Evolutionary conservation across 2,329 filamentous ascomycete species (phyloP), one percentile per base, ranked within the genome.

Genomic region (Macrophomina tecta): DNA sequence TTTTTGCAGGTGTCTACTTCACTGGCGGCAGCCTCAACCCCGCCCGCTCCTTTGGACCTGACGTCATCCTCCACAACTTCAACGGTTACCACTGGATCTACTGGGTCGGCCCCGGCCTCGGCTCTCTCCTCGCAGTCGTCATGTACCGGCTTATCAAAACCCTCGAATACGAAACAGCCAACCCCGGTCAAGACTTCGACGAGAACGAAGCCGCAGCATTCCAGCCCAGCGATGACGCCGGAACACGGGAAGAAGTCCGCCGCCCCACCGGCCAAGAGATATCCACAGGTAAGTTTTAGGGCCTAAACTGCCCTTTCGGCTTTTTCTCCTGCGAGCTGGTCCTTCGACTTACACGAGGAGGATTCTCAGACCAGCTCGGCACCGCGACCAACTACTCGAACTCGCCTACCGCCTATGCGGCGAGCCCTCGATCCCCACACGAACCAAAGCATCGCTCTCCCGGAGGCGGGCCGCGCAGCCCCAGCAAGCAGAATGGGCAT

Each of bases 11-110:
- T 16, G 80, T 82, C 2, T 80, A 73, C 72, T 82, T 77, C 67
- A 82, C 81, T 0, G 80, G 80, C 40, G 80, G 81, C 23, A 80
- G 78, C 12, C 73, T 83, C 40, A 83, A 83, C 67, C 82, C 82
- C 18, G 80, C 82, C 2, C 76, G 82, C 56, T 80, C 78, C 30
- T 82, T 83, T 68, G 82, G 80, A 5, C 81, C 81, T 0, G 78
- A 76, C 64, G 79, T 82, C 14, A 76, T 79, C 30, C 72, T 80
- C 23, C 66, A 67, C 49, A 74, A 70, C 11, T 83, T 82, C 67
- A 77, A 80, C 7, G 68, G 70, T 36, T 77, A 82, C 67, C 76
- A 82, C 69, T 81, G 80, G 80, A 81, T 84, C 67, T 84, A 84
- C 73, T 84, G 82, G 82, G 68, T 82, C 38, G 82, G 81, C 0